Evolutionary conservation across 2,329 filamentous ascomycete genomes (phyloP).

Genomic region (Epichloe hybrida): DNA sequence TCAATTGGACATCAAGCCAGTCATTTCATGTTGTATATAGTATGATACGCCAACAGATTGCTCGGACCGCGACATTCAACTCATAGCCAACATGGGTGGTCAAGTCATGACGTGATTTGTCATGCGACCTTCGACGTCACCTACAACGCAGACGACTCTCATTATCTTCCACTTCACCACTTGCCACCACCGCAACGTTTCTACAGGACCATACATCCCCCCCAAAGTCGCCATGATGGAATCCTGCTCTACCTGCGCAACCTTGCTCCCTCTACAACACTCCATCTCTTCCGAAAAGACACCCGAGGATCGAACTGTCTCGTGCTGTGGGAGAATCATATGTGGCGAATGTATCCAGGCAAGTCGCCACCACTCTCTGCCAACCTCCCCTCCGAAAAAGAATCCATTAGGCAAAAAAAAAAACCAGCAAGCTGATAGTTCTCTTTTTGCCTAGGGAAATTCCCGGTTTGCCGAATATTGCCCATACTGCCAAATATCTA

Average conservation of each 20-base stretch:
- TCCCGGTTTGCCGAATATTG: constrained; percentile 52
- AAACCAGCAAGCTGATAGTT: not conserved
- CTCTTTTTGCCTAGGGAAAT: constrained; percentile 33
- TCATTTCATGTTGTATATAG: no score
- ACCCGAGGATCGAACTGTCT: constrained; percentile 44
- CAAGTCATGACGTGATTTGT: constrained; percentile 6
- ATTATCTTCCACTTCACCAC: not conserved
- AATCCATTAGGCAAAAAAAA: no score
- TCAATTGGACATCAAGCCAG: no score
- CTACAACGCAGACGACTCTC: not conserved
- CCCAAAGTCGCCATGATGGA: constrained; percentile 20
- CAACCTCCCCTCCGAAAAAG: no score
- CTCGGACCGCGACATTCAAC: no score
- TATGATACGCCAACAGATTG: no score
- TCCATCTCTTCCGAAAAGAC: constrained; percentile 46
- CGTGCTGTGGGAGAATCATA: constrained; percentile 58
- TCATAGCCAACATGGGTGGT: not conserved
- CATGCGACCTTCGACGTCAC: not conserved
- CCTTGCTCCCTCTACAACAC: constrained; percentile 40
- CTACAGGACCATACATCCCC: not conserved
- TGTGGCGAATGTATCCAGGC: constrained; percentile 58
- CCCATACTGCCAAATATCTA: constrained; percentile 66
- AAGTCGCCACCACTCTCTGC: constrained; percentile 13
- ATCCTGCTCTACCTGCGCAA: constrained; percentile 59
- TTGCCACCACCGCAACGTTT: not conserved